Base-by-base conservation (phyloP, 495 filamentous ascomycete species). In the Cercophora sp. region DNA sequence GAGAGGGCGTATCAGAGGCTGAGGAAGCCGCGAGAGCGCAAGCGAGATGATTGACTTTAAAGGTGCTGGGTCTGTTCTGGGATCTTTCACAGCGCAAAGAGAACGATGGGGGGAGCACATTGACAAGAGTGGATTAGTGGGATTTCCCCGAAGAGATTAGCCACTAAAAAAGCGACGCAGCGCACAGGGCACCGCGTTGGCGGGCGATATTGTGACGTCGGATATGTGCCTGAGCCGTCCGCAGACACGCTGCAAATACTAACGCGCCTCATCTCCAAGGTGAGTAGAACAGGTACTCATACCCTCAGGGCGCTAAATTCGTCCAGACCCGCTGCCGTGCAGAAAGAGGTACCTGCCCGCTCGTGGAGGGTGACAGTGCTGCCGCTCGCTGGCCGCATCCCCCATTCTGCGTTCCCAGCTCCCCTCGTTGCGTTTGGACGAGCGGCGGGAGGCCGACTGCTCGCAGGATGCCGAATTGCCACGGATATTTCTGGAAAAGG, bases 41-140 rank as follows among this genome's bases (percentile, higher is more conserved):
- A 75, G 71, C 72, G 72, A 75, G 61, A 75, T 73, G 70, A 73
- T 74, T 70, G 64, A 64, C 69, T 65, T 58, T 55, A 65, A 63
- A 64, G 69, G 68, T 62, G 64, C 70, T 64, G 65, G 65, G 57
- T 60, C 57, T 52, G 50, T 66, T 66, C 66, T 68, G 62, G 65
- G 64, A 67, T 66, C 56, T 63, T 61, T 61, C 61, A 52, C 55
- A 54, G 58, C 52, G 55, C 55, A 58, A 57, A 67, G 57, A 57
- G 52, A 46, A 49, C 54, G 61, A 64, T 54, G 58, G 60, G 56
- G 57, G 62, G 64, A 48, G 45, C 55, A 54, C 37, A 46, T 27
- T n/a, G 58, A 59, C 66, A 48, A 51, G 60, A 62, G 58, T 58
- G 61, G 60, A 60, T 45, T 67, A 65, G 64, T 53, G 62, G 57